Base-by-base conservation (phyloP, 2,329 filamentous ascomycete genomes). In the Atkinsonella texensis region DNA sequence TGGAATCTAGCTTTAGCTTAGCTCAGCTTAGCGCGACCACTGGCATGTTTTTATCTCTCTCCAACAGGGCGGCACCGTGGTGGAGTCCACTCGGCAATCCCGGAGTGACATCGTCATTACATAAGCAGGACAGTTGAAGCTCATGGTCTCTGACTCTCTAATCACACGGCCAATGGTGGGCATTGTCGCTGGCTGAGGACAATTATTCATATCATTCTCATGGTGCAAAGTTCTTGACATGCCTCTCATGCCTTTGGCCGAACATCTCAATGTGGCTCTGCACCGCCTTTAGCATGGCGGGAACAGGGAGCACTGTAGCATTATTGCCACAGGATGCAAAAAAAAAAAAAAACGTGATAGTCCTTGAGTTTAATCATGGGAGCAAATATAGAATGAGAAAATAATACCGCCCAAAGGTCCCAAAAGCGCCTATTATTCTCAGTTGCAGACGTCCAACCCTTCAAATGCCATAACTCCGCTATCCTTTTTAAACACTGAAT, bases 391-490 rank as follows among this genome's bases (percentile, higher is more conserved):
- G 5, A 6, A 28, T 28, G 35, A 12, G 15, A 38, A 38, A 13
- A 35, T 9, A 38, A 38, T 12, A 38, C 35, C 15, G 35, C 35
- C 35, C 35, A 38, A 38, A 38, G 5, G 28, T 28, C 28, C 28
- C 7, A 8, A 28, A 28, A 28, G 4, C 28, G 4, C 12, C 39
- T 12, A 28, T 23, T n/a, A 10, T 5, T n/a, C 40, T 45, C 18
- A 15, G 10, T 41, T 15, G 43, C 41, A 12, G 8, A 20, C 5
- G 18, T 46, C 28, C 20, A 46, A 46, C 20, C 43, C 12, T 28
- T 18, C 11, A 47, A 38, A 39, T 47, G n/a, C 43, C 40, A 9
- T 33, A 49, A 49, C 49, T 51, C 52, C 54, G 17, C 42, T 38
- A 39, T 31, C 23, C 49, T n/a, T 46, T 41, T 46, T 17, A 40